Percentiles rank a stretch among this genome's conserved stretches.
Evolutionary conservation across 2,329 filamentous ascomycete genomes (phyloP).

Genomic region (Aureobasidium sp.): DNA sequence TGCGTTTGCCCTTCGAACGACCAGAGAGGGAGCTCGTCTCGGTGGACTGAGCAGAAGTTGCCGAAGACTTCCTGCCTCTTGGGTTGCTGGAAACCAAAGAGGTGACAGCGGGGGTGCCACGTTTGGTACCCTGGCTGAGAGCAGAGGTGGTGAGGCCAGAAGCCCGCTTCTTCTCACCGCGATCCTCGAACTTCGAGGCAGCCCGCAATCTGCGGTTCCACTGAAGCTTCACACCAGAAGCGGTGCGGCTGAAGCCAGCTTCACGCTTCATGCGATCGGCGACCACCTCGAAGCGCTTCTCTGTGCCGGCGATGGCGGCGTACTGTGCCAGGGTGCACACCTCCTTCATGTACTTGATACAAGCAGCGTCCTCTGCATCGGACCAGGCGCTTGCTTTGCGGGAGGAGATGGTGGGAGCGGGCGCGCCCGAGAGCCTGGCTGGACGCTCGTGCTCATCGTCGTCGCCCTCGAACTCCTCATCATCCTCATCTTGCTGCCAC

Average conservation of each 20-base stretch:
- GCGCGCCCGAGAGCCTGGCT: background rate
- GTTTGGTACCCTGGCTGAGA: background rate
- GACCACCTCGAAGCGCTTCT: conserved; percentile 7
- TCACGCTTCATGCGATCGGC: background rate
- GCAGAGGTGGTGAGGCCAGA: conserved; percentile 4
- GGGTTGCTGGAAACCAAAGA: background rate
- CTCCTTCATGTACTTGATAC: conserved; percentile 3
- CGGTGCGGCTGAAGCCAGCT: conserved; percentile 2
- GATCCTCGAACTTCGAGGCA: conserved; percentile 1
- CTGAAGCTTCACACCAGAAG: conserved; percentile 12
- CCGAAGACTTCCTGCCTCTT: background rate
- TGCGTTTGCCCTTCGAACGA: background rate
- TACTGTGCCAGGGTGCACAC: background rate
- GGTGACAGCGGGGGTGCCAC: background rate
- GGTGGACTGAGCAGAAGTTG: background rate
- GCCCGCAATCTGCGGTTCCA: conserved; percentile 12
- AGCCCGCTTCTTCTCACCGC: conserved; percentile 6
- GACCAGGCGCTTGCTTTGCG: conserved; percentile 7
- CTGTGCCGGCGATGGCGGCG: background rate
- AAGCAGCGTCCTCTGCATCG: conserved; percentile 8
- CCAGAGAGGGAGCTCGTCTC: background rate
- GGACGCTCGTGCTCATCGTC: conserved; percentile 3
- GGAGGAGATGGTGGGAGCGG: background rate
- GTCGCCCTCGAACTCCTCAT: background rate
- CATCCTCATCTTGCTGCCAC: background rate